Percentiles rank a stretch among this genome's conserved stretches.
phyloP scores from a whole-genome alignment of 345 rosid species.

The Mallotus nudiflorus region DNA sequence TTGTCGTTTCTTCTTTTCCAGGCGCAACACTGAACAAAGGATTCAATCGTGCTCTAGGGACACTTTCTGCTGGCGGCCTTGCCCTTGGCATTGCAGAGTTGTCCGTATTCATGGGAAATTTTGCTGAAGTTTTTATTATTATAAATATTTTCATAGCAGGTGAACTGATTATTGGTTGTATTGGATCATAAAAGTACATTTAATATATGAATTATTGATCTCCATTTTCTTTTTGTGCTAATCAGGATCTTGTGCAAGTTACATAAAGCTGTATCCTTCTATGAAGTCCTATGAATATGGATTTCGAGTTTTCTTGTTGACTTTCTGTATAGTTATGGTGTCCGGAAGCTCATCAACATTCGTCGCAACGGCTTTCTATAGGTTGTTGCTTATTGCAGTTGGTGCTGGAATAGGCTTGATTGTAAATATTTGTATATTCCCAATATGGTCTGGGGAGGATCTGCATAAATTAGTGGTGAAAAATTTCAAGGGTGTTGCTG shows the following conservation, averaged over 20 bases:
- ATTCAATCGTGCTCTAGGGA: conserved; percentile 84
- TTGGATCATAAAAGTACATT: not conserved
- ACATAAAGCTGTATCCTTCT: conserved; percentile 61
- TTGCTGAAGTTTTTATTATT: conserved; percentile 49
- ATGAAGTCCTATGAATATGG: conserved; percentile 83
- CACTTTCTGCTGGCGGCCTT: conserved; percentile 79
- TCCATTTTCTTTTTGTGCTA: conserved; percentile 3
- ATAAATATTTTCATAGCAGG: conserved; percentile 80
- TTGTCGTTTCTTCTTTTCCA: conserved; percentile 17
- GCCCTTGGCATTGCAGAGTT: conserved; percentile 78
- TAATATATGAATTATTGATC: not conserved
- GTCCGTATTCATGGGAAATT: conserved; percentile 40
- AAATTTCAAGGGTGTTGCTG: conserved; percentile 72
- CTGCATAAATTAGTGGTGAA: conserved; percentile 76
- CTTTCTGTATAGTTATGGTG: conserved; percentile 81
- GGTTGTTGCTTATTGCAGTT: conserved; percentile 56
- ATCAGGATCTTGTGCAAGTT: conserved; percentile 66
- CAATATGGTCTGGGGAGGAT: conserved; percentile 91
- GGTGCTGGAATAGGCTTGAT: conserved; percentile 68
- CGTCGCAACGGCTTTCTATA: conserved; percentile 52
- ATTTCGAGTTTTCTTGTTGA: conserved; percentile 82
- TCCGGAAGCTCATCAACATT: conserved; percentile 64
- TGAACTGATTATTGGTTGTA: conserved; percentile 1
- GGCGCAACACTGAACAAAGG: conserved; percentile 92
- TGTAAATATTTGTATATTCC: conserved; percentile 59